A percentile compares a stretch with the other conserved stretches of the same genome.
These are phyloP conservation scores for Sporothrix curviconia DNA, from an alignment of 2,329 filamentous ascomycete genomes.

Conservation along the genomic window DNA sequence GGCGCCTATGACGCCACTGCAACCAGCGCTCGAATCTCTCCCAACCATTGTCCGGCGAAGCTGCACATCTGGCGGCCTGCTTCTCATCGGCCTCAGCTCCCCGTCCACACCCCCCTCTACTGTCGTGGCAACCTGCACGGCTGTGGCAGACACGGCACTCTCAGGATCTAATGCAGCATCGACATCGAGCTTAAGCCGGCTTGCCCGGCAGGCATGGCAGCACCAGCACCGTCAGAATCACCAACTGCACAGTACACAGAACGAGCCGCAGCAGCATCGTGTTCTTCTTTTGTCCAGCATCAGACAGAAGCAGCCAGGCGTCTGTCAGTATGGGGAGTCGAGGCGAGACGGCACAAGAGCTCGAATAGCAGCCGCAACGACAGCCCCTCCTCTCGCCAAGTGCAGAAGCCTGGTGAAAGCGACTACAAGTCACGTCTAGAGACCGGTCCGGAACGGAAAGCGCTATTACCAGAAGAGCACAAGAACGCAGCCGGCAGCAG, in stretches of 20 bases:
- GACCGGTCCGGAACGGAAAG: neutral
- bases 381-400: neutral
- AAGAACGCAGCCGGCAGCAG: neutral
- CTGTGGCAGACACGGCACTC: slow-evolving; percentile 32
- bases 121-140: slow-evolving; percentile 34
- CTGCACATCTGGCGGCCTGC: slow-evolving; percentile 48
- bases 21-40: slow-evolving; percentile 24
- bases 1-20: neutral
- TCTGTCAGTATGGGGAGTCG: slow-evolving; percentile 20
- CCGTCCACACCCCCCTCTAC: slow-evolving; percentile 32
- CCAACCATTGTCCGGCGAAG: slow-evolving; percentile 40
- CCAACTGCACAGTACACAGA: slow-evolving; percentile 17
- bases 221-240: slow-evolving; percentile 23
- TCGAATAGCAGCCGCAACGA: slow-evolving; percentile 21
- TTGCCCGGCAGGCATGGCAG: slow-evolving; percentile 31
- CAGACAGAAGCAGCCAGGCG: neutral
- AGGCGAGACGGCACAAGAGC: slow-evolving; percentile 25
- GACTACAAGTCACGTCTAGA: neutral
- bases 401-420: neutral
- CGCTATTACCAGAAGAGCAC: neutral
- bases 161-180: slow-evolving; percentile 20
- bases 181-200: slow-evolving; percentile 28
- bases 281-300: neutral
- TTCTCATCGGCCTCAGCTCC: slow-evolving; percentile 42
- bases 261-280: neutral